These are phyloP conservation scores for Saraca asoca DNA, from an alignment of 331 rosid genomes.

Conservation along the genomic window DNA sequence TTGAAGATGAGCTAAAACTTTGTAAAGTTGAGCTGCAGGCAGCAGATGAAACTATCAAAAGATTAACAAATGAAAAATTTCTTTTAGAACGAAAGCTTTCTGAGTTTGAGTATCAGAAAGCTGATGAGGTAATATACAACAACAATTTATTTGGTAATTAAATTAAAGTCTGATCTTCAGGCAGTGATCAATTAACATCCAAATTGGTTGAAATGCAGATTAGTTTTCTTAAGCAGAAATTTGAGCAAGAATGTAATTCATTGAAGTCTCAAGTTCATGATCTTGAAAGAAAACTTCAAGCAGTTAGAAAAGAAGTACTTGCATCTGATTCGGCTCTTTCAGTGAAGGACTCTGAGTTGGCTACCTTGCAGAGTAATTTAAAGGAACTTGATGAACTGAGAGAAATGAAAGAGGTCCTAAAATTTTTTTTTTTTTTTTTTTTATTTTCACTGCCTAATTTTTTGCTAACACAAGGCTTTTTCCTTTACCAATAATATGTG, in stretches of 20 bases:
- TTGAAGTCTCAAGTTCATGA: conserved; percentile 52
- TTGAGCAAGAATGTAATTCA: conserved; percentile 63
- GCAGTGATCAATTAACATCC: conserved; percentile 12
- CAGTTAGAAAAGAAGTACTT: conserved; percentile 54
- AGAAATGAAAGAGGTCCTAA: conserved; percentile 92
- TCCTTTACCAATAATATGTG: conserved; percentile 1
- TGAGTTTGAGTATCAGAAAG: conserved; percentile 60
- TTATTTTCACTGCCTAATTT: conserved; percentile 14
- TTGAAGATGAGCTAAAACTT: conserved; percentile 72
- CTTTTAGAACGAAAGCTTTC: conserved; percentile 57
- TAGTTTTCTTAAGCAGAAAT: conserved; percentile 47
- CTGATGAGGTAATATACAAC: conserved; percentile 60
- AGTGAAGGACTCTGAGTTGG: conserved; percentile 66
- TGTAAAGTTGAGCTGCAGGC: conserved; percentile 55
- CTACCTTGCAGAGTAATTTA: conserved; percentile 56
- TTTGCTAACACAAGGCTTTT: conserved; percentile 2
- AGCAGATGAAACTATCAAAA: conserved; percentile 67
- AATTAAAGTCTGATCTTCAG: conserved; percentile 16
- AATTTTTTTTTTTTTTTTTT: neutral
- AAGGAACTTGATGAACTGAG: conserved; percentile 88
- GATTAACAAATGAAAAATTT: conserved; percentile 59
- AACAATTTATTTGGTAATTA: conserved; percentile 17
- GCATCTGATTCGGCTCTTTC: conserved; percentile 59
- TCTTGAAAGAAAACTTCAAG: conserved; percentile 69
- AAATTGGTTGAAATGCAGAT: conserved; percentile 55